phyloP scores from a whole-genome alignment of 1,139 yeast genomes.

The Casaregolazyma suthepensis region DNA sequence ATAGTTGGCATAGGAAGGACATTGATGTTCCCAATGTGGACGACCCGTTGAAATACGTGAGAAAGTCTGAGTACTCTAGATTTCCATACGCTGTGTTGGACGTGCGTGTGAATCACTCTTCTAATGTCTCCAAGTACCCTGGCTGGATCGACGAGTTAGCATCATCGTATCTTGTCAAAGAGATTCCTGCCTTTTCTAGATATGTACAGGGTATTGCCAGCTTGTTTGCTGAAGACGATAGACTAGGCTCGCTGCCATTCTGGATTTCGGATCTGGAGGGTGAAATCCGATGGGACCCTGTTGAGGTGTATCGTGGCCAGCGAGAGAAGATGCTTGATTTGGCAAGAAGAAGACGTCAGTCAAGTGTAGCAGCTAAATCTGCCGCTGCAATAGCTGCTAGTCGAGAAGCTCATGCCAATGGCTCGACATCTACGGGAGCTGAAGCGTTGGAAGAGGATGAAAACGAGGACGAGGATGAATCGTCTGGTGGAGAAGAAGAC shows the following conservation, averaged over 20 bases:
- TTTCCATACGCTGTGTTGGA: constrained; percentile 94
- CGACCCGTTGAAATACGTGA: constrained; percentile 63
- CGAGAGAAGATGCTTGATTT: constrained; percentile 25
- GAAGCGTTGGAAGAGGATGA: constrained; percentile 4
- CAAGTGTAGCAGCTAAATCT: constrained; percentile 8
- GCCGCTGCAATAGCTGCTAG: constrained; percentile 1
- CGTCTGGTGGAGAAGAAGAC: constrained; percentile 24
- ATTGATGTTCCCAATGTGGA: constrained; percentile 65
- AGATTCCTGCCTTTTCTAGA: constrained; percentile 85
- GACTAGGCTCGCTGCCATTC: constrained; percentile 82
- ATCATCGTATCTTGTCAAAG: constrained; percentile 76
- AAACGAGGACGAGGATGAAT: constrained; percentile 25
- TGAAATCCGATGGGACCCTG: constrained; percentile 71
- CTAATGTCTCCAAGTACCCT: constrained; percentile 12
- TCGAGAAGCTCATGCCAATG: constrained; percentile 4
- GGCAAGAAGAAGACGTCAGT: constrained; percentile 9
- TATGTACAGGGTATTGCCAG: constrained; percentile 88
- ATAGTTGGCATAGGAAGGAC: constrained; percentile 87
- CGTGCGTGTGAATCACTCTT: constrained; percentile 49
- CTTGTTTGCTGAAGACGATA: constrained; percentile 82
- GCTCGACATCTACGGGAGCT: constrained; percentile 12
- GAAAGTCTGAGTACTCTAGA: constrained; percentile 79
- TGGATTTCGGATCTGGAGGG: constrained; percentile 91
- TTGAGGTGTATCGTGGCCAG: constrained; percentile 56
- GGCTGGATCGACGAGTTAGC: constrained; percentile 88